Conservation (phyloP, 164 flowering plant genomes). For the Tetracentron sinense region DNA sequence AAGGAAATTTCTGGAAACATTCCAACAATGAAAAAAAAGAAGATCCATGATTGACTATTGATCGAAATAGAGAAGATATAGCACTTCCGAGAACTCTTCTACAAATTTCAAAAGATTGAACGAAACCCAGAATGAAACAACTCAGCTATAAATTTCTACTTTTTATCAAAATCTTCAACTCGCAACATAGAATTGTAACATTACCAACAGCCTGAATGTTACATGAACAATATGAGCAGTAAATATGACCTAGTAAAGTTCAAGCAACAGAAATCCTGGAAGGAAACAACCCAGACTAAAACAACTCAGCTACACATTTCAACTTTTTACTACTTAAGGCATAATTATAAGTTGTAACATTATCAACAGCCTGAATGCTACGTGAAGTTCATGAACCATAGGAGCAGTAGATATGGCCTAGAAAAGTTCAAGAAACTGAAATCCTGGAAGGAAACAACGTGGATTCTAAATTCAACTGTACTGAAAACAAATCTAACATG, state of each 20-base stretch:
- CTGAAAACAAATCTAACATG: too few relatives aligned
- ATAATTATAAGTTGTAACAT: too few relatives aligned
- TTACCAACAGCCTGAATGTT: background rate
- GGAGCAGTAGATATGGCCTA: background rate
- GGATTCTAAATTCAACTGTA: background rate
- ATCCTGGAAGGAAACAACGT: background rate
- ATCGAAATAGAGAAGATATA: too few relatives aligned
- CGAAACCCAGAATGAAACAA: background rate
- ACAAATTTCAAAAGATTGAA: too few relatives aligned
- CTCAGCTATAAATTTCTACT: background rate
- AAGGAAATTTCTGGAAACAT: background rate
- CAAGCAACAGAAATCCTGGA: background rate
- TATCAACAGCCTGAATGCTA: background rate
- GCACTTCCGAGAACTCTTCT: background rate
- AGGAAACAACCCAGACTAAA: background rate
- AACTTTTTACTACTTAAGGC: too few relatives aligned
- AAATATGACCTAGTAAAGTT: background rate
- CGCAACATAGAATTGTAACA: too few relatives aligned
- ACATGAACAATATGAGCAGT: background rate
- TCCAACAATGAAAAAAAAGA: background rate
- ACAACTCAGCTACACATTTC: too few relatives aligned
- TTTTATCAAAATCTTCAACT: background rate
- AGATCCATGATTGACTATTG: background rate
- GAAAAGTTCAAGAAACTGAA: background rate
- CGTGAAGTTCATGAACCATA: too few relatives aligned